Conservation (phyloP, 345 rosid genomes). For the Salix udensis region DNA sequence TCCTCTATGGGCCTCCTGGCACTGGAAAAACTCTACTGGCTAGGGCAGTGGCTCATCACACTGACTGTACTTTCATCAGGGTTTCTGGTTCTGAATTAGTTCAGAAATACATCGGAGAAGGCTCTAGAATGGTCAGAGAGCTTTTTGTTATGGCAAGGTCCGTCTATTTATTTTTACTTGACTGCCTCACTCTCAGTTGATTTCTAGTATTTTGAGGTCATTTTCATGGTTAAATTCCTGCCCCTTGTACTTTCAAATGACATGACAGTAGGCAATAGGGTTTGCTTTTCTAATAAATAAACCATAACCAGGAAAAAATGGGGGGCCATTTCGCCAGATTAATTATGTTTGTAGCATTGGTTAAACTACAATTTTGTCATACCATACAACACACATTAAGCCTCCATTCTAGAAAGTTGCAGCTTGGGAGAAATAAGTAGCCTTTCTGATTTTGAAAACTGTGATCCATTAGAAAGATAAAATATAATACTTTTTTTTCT, state of each 20-base stretch:
- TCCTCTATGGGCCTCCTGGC: constrained; percentile 98
- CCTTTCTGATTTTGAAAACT: constrained; percentile 1
- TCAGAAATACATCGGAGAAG: constrained; percentile 98
- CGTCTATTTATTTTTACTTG: constrained; percentile 9
- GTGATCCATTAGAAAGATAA: neutral
- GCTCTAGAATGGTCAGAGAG: constrained; percentile 98
- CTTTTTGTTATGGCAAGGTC: constrained; percentile 99
- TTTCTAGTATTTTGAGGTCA: neutral
- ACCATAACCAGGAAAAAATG: neutral
- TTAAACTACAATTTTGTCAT: neutral
- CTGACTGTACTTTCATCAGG: constrained; percentile 98
- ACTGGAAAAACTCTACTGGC: constrained; percentile 97
- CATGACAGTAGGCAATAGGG: neutral
- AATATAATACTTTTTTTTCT: neutral
- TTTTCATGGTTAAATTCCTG: neutral
- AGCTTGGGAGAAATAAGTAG: neutral
- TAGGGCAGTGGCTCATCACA: constrained; percentile 98
- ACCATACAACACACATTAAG: neutral
- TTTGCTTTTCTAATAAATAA: neutral
- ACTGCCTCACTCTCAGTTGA: neutral
- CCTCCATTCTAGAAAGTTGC: neutral
- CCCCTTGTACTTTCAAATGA: neutral
- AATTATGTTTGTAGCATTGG: neutral
- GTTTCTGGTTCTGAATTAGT: constrained; percentile 97
- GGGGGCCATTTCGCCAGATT: neutral